Base-by-base conservation (phyloP, 441 rosid species). In the Euphorbia schlechtendalii region DNA sequence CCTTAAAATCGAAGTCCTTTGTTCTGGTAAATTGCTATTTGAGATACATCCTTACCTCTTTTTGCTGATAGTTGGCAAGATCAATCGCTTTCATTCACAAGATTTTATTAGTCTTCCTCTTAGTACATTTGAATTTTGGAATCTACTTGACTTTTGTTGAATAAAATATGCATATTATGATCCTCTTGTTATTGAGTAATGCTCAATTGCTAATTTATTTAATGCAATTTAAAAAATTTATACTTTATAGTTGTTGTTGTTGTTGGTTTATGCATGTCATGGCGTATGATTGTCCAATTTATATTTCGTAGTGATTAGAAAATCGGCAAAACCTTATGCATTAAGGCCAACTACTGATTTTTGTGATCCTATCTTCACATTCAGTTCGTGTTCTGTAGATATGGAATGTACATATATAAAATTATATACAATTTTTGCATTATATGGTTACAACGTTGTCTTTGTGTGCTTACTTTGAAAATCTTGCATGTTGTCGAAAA, bases 331-430 rank as follows among this genome's bases (percentile, higher is more conserved):
- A 1, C 1, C 2, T 1, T 10, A 22, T 22, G 21, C 9, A 48
- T 12, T 9, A 25, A 27, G 5, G 56, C 14, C 48, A 43, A 17
- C 0, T 0, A 15, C 0, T 56, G 0, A 30, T n/a, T 3, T 30
- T 61, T 13, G 6, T 38, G 63, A 21, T 13, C 32, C 4, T 40
- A 22, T 21, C 28, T n/a, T 59, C 48, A 21, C 45, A 32, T 64
- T 21, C 17, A 5, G 13, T 21, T 10, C 18, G 28, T 43, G 13
- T 56, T 18, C 46, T 56, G 62, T 55, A 17, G 25, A 22, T 27
- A 41, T 5, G 53, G 69, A 56, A 43, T 56, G 54, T 48, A 22
- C 60, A 17, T n/a, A n/a, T n/a, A n/a, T n/a, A n/a, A n/a, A n/a
- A n/a, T n/a, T 17, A 51, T 53, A 24, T 64, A 8, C 2, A 40